These are phyloP conservation scores for Solanum pinnatisectum DNA, from an alignment of 257 asterid species.

Conservation along the genomic window DNA sequence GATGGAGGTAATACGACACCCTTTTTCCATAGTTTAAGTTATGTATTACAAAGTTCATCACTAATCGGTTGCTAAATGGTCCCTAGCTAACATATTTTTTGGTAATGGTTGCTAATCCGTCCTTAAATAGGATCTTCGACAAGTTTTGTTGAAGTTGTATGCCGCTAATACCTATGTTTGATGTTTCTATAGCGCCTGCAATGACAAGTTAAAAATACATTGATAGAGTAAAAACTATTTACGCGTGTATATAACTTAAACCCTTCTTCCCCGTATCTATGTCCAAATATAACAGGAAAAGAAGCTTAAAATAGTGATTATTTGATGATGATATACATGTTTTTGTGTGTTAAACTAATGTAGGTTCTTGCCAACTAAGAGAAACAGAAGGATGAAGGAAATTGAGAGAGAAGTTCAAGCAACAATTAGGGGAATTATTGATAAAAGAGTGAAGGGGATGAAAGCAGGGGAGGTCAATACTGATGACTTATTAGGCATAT, in stretches of 20 bases:
- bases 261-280: not conserved
- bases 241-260: not conserved
- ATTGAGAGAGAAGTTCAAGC: not conserved
- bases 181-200: not conserved
- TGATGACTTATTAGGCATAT: not conserved
- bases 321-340: not conserved
- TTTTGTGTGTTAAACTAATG: not conserved
- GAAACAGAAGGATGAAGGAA: not conserved
- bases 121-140: not conserved
- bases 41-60: not conserved
- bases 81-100: not conserved
- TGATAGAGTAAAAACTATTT: not conserved
- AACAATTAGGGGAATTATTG: not conserved
- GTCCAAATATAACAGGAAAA: not conserved
- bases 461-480: not conserved
- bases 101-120: not conserved
- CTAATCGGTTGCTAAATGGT: not conserved
- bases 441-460: not conserved
- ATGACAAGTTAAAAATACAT: not conserved
- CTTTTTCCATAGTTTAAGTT: not conserved
- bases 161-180: not conserved
- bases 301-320: not conserved
- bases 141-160: not conserved
- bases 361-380: not conserved
- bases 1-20: conserved; percentile 21